Base-by-base conservation (phyloP, 495 filamentous ascomycete genomes). In the Hypoxylon intermedium region DNA sequence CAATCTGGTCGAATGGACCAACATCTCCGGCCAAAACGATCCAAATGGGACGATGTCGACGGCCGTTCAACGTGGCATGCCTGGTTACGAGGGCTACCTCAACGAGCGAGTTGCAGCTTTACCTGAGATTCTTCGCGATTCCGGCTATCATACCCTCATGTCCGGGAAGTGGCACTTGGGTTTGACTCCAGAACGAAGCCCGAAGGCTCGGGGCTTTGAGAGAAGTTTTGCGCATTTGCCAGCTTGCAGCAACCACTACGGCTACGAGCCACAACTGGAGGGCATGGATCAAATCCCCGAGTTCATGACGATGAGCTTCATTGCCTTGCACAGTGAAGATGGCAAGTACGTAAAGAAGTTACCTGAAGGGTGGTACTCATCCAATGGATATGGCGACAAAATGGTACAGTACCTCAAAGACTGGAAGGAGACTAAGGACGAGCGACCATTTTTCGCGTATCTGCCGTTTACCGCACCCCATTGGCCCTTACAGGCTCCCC, bases 31-130 rank as follows among this genome's bases (percentile, higher is more conserved):
- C 1, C 67, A 70, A 34, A 70, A 70, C 19, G 67, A 70, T 30
- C 64, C 67, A 12, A 70, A 53, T 11, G 73, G 74, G n/a, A 75
- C 73, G 1, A 70, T 70, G 67, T 70, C 67, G 12, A 67, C 72
- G 33, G 40, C 71, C 28, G 73, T 68, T 15, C 70, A 69, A 36
- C 63, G 68, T 7, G 74, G 71, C n/a, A 85, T 84, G 82, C 84
- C 85, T 0, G 85, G 85, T 0, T 86, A 88, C 64, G 85, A 87
- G 68, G 85, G 85, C 2, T 88, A 86, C 54, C 76, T 88, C 23
- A 87, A 88, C 51, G 82, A 86, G 40, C 70, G 76, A 5, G 85
- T 88, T 18, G 86, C 79, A 0, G 79, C 85, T 3, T 74, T 89
- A 3, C 84, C 85, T 6, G 84, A 89, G 66, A 42, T 88, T 11